Evolutionary conservation across 164 flowering plant species (phyloP).

Genomic region (Malania oleifera): DNA sequence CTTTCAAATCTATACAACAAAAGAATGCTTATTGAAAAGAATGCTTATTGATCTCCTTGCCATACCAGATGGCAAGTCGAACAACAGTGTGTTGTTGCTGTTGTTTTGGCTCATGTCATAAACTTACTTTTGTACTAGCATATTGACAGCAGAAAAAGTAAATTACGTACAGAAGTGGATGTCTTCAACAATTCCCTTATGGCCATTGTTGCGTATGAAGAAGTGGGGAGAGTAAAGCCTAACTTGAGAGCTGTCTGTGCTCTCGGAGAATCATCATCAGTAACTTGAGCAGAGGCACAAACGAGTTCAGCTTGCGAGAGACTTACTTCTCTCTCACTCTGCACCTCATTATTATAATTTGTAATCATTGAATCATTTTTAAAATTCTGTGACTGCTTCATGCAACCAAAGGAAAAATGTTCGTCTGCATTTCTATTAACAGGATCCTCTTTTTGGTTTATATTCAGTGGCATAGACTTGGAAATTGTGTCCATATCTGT

Average conservation of each 20-base stretch:
- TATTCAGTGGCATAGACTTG: constrained; percentile 27
- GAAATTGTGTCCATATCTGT: constrained; percentile 72
- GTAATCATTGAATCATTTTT: constrained; percentile 13
- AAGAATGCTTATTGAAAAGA: no score
- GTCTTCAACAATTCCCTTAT: constrained; percentile 90
- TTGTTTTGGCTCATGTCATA: no score
- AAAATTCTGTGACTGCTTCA: constrained; percentile 12
- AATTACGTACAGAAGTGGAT: constrained; percentile 73
- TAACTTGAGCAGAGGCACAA: constrained; percentile 17
- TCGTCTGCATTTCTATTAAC: constrained; percentile 14
- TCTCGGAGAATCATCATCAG: no score
- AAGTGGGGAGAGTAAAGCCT: constrained; percentile 76
- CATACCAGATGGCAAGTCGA: no score
- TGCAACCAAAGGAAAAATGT: constrained; percentile 7
- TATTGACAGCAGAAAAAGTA: background rate
- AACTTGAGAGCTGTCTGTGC: constrained; percentile 64
- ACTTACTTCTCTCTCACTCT: constrained; percentile 19
- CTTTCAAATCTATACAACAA: no score
- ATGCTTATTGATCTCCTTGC: no score
- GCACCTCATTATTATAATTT: constrained; percentile 13
- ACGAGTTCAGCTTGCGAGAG: constrained; percentile 14
- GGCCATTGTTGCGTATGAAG: constrained; percentile 97
- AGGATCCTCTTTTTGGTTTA: constrained; percentile 14
- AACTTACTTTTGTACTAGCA: background rate
- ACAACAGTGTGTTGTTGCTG: no score